These are phyloP conservation scores for Mediolabrus comicus DNA, from an alignment of 108 stramenopile genomes.

Conservation along the genomic window DNA sequence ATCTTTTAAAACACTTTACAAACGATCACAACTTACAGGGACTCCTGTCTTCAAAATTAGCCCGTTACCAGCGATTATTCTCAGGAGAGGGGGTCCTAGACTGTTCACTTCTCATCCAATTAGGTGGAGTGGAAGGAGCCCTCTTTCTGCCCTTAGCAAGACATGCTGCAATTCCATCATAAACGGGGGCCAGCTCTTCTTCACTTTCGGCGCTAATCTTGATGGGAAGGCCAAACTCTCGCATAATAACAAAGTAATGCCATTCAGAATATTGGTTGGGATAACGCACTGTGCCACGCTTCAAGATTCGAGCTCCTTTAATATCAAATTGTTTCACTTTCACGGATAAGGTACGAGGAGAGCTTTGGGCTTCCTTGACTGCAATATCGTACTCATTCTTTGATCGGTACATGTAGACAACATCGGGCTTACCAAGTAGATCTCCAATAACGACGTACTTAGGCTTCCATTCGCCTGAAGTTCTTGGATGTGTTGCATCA, in stretches of 20 bases:
- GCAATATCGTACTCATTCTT: constrained; percentile 47
- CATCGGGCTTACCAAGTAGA: constrained; percentile 27
- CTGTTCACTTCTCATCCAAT: no score
- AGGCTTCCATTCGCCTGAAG: constrained; percentile 29
- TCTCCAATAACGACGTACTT: constrained; percentile 49
- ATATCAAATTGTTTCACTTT: constrained; percentile 50
- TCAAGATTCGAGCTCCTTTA: constrained; percentile 25
- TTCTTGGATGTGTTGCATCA: constrained; percentile 10
- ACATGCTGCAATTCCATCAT: constrained; percentile 24
- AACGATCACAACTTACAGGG: background rate
- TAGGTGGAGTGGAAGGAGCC: background rate
- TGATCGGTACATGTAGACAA: constrained; percentile 40
- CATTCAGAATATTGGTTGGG: background rate
- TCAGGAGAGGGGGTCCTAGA: no score
- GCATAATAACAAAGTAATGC: constrained; percentile 34
- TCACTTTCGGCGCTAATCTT: constrained; percentile 26
- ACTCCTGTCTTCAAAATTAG: no score
- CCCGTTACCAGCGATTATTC: no score
- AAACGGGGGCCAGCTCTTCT: constrained; percentile 27
- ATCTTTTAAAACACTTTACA: background rate
- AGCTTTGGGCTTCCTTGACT: constrained; percentile 30
- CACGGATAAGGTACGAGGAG: constrained; percentile 20
- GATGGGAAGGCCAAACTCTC: constrained; percentile 27
- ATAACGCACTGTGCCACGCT: constrained; percentile 17
- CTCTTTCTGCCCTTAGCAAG: constrained; percentile 11